Evolutionary conservation across 78 protist species (phyloP), one percentile per base, ranked within the genome.

Genomic region (Chrysochromulina tobinii): DNA sequence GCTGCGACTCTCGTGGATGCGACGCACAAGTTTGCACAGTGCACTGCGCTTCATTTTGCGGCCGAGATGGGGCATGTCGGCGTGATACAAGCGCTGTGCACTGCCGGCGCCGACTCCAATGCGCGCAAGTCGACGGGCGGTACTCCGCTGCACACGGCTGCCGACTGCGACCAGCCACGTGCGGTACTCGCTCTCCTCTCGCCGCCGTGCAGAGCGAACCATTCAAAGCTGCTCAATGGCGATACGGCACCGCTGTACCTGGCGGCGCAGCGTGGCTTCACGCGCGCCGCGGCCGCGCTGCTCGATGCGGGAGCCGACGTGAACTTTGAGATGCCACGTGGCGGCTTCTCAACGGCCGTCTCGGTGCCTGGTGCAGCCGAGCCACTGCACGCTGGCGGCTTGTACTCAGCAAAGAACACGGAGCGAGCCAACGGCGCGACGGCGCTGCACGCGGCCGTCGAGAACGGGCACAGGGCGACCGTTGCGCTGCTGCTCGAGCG

Each of bases 241-340:
- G 89, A 87, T n/a, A 87, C 90, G 67, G 61, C 90, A n/a, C 90
- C 90, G 58, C 69, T 87, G 25, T 87, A 87, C 73, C 90, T 87
- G 20, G 90, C 90, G 38, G 68, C 90, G 57, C 90, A 87, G 64
- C 90, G 90, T 3, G 90, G 90, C n/a, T 53, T 53, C 53, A 51
- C 55, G 7, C 25, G 57, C 38, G 20, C 61, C 48, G 75, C 18
- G 84, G 20, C 4, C 58, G 50, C 4, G 59, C 79, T 87, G 79
- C 48, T 59, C 17, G 75, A 2, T 11, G n/a, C 18, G 4, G 90
- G 90, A 20, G 90, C 90, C 25, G 12, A 27, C 90, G 17, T 38
- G n/a, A 20, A 57, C 61, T 57, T 61, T 2, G 50, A 61, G 59
- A 87, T 87, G 90, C 72, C n/a, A 21, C 7, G 20, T 11, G 61